phyloP scores from a whole-genome alignment of 2,329 filamentous ascomycete species.

The Lachnum nothofagi region DNA sequence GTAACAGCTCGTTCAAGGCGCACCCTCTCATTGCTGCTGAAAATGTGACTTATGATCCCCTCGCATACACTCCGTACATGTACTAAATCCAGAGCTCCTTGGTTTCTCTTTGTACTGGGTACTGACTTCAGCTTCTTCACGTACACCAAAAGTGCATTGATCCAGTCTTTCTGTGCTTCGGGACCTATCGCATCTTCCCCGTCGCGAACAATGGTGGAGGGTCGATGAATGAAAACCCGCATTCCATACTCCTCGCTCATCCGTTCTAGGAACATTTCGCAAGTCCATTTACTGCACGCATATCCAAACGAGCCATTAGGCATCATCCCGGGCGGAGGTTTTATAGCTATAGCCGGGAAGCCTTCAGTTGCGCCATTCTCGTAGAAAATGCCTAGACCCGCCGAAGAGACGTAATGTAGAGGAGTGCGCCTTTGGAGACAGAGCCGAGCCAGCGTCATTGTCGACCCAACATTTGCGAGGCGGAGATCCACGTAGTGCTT shows the following conservation, averaged over 20 bases:
- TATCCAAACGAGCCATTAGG: slow-evolving; percentile 33
- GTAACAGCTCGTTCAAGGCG: not conserved
- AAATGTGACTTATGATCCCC: not conserved
- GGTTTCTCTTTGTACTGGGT: not conserved
- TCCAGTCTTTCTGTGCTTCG: not conserved
- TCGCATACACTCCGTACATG: not conserved
- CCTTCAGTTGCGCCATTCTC: not conserved
- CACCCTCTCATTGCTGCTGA: not conserved
- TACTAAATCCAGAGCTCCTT: not conserved
- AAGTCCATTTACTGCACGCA: slow-evolving; percentile 33
- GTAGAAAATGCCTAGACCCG: slow-evolving; percentile 18
- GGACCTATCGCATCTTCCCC: not conserved
- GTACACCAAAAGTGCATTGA: not conserved
- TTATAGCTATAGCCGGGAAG: not conserved
- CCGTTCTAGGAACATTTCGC: slow-evolving; percentile 33
- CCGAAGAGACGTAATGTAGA: slow-evolving; percentile 37
- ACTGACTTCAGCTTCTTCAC: not conserved
- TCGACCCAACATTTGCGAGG: slow-evolving; percentile 34
- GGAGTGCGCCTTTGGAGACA: slow-evolving; percentile 27
- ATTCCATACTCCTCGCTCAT: slow-evolving; percentile 12
- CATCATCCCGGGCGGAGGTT: slow-evolving; percentile 11
- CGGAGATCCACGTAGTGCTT: slow-evolving; percentile 35
- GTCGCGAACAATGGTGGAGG: slow-evolving; percentile 12
- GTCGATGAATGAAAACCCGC: slow-evolving; percentile 31
- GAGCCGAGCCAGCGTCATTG: slow-evolving; percentile 32